Evolutionary conservation across 345 rosid species (phyloP).

Genomic region (Arabis hirsuta): DNA sequence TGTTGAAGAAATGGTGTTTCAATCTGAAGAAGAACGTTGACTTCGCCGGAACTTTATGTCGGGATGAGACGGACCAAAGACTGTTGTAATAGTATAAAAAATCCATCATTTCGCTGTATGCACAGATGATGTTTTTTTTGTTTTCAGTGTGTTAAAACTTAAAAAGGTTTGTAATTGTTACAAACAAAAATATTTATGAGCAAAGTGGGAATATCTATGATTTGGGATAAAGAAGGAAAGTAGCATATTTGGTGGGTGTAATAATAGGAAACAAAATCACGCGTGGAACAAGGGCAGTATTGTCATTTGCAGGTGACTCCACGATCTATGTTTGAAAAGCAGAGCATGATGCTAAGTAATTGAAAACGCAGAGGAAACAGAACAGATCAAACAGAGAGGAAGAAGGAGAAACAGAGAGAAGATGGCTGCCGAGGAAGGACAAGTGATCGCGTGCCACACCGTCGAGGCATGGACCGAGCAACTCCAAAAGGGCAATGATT

Average conservation of each 20-base stretch:
- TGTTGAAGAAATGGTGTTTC: slow-evolving; percentile 11
- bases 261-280: slow-evolving; percentile 37
- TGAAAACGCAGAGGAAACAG: slow-evolving; percentile 10
- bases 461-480: slow-evolving; percentile 68
- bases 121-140: not conserved
- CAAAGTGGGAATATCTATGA: slow-evolving; percentile 25
- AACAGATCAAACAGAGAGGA: not conserved
- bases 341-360: slow-evolving; percentile 21
- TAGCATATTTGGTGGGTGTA: slow-evolving; percentile 24
- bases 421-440: slow-evolving; percentile 69
- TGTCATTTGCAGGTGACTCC: slow-evolving; percentile 9
- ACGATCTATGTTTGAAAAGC: not conserved
- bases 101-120: not conserved
- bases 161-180: not conserved
- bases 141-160: not conserved
- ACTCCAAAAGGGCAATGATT: slow-evolving; percentile 56
- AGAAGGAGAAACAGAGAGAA: not conserved
- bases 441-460: slow-evolving; percentile 73
- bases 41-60: slow-evolving; percentile 16
- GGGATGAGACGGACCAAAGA: slow-evolving; percentile 2
- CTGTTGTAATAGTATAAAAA: slow-evolving; percentile 5
- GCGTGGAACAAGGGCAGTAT: slow-evolving; percentile 23
- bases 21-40: not conserved
- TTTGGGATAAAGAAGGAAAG: slow-evolving; percentile 21
- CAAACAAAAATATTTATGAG: not conserved